These are phyloP conservation scores for Termitomyces sp. DNA, from an alignment of 768 basidiomycete species.

Conservation along the genomic window DNA sequence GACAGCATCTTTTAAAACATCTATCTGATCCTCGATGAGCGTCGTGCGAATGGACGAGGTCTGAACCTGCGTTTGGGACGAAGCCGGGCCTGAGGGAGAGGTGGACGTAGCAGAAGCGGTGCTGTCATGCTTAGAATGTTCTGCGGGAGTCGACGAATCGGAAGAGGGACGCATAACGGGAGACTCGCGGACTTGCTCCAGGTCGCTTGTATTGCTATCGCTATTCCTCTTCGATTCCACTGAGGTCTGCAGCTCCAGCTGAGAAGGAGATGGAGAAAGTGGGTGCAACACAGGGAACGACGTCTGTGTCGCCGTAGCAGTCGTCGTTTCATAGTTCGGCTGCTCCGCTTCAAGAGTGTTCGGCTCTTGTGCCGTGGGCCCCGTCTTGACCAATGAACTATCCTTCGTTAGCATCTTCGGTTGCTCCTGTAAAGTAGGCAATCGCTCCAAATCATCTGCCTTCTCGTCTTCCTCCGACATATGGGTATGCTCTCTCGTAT, in stretches of 20 bases:
- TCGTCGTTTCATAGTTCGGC: conserved; percentile 26
- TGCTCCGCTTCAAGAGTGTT: conserved; percentile 16
- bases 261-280: conserved; percentile 10
- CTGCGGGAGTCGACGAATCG: conserved; percentile 5
- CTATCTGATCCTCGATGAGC: background rate
- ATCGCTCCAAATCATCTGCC: background rate
- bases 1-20: background rate
- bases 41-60: conserved; percentile 2
- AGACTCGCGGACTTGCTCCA: conserved; percentile 24
- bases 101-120: conserved; percentile 16
- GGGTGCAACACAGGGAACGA: conserved; percentile 22
- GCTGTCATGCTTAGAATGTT: conserved; percentile 40
- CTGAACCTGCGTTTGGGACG: conserved; percentile 9
- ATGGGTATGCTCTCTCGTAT: conserved; percentile 46
- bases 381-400: background rate
- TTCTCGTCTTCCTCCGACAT: conserved; percentile 48
- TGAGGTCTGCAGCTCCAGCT: background rate
- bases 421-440: background rate
- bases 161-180: conserved; percentile 20
- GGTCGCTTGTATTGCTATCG: conserved; percentile 11
- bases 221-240: background rate
- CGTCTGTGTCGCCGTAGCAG: conserved; percentile 31
- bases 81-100: conserved; percentile 5
- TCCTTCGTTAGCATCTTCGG: background rate
- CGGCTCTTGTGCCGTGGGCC: background rate